Evolutionary conservation across 177 flowering plant genomes (phyloP).

Genomic region (Vitis hybrid): DNA sequence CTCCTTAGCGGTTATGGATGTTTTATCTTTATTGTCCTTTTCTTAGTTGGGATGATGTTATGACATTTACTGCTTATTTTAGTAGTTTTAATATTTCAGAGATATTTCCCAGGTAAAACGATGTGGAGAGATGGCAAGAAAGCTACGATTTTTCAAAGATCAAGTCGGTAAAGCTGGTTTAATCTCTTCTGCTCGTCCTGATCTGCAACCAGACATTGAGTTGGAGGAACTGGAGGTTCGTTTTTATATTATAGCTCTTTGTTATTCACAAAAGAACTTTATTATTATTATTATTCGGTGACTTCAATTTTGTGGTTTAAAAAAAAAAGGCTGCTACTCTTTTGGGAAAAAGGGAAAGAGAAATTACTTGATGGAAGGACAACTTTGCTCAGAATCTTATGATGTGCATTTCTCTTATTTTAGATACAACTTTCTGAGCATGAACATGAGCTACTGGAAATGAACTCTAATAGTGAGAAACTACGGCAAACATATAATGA

Average conservation of each 20-base stretch:
- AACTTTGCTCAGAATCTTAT: constrained; percentile 1
- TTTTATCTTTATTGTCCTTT: too few relatives aligned
- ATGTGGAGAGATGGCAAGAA: constrained; percentile 97
- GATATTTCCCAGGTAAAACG: constrained; percentile 75
- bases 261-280: background rate
- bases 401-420: constrained; percentile 13
- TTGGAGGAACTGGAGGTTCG: constrained; percentile 87
- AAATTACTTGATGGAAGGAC: background rate
- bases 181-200: constrained; percentile 45
- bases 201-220: constrained; percentile 57
- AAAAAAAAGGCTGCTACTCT: too few relatives aligned
- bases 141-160: constrained; percentile 81
- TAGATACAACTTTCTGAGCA: constrained; percentile 89
- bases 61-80: background rate
- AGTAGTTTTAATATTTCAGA: constrained; percentile 7
- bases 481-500: constrained; percentile 79
- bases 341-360: background rate
- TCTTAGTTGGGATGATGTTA: too few relatives aligned
- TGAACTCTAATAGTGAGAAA: constrained; percentile 86
- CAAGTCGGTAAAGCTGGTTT: constrained; percentile 88
- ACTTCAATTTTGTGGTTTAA: background rate
- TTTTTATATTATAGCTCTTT: constrained; percentile 7
- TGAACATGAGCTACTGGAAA: constrained; percentile 89
- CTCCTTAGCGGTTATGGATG: too few relatives aligned
- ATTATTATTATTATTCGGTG: background rate